Percentiles rank a stretch among this genome's conserved stretches.
Conservation (phyloP, 768 basidiomycete genomes). For the Mycena galericulata region DNA sequence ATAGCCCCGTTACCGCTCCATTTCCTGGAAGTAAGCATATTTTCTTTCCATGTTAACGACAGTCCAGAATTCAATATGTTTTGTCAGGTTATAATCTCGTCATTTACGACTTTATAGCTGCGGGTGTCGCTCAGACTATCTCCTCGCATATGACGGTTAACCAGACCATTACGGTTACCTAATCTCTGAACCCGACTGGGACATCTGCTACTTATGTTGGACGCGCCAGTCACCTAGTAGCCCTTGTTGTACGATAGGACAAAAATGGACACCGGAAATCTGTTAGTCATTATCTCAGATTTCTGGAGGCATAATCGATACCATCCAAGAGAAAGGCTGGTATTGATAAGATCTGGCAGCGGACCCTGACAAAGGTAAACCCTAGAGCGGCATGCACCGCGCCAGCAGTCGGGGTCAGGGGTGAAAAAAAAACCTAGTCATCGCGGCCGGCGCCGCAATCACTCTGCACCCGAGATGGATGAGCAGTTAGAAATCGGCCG, state of each 20-base stretch:
- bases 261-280: neutral
- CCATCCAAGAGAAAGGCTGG: neutral
- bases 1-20: conserved; percentile 20
- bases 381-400: too few species aligned
- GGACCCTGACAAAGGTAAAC: too few species aligned
- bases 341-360: neutral
- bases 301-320: neutral
- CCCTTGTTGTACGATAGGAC: neutral
- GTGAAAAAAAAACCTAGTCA: too few species aligned
- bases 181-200: neutral
- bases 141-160: conserved; percentile 20
- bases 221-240: conserved; percentile 6
- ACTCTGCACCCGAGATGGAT: too few species aligned
- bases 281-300: conserved; percentile 7
- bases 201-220: conserved; percentile 3
- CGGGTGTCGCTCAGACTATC: conserved; percentile 13
- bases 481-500: too few species aligned
- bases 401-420: too few species aligned
- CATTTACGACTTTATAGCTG: conserved; percentile 17
- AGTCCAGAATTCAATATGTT: conserved; percentile 15
- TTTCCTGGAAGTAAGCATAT: conserved; percentile 16
- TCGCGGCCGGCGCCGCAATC: too few species aligned
- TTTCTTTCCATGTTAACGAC: conserved; percentile 12
- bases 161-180: conserved; percentile 15
- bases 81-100: conserved; percentile 25